Conservation (phyloP, 2,329 filamentous ascomycete species). For the Exophiala sideris region DNA sequence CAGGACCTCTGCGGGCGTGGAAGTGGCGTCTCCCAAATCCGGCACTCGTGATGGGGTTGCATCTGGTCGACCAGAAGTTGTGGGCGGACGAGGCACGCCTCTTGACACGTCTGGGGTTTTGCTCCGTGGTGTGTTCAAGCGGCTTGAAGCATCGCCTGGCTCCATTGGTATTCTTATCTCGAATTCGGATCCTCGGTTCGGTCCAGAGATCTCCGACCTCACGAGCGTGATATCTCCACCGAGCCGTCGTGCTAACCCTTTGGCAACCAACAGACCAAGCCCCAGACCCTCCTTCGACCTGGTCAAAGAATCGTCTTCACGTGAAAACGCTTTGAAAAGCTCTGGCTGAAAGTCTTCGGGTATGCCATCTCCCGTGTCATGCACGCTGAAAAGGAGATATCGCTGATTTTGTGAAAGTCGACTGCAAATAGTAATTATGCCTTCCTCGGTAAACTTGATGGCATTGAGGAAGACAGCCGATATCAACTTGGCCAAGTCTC, state of each 20-base stretch:
- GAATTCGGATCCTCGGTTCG: constrained; percentile 63
- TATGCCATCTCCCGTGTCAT: constrained; percentile 67
- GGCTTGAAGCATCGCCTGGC: constrained; percentile 47
- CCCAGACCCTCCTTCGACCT: constrained; percentile 66
- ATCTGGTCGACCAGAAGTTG: constrained; percentile 1
- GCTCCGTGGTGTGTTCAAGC: constrained; percentile 49
- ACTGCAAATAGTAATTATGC: constrained; percentile 56
- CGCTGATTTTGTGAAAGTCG: constrained; percentile 50
- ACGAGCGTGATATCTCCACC: constrained; percentile 65
- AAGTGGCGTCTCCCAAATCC: not conserved
- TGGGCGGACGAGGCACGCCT: constrained; percentile 3
- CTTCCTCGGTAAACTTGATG: constrained; percentile 67
- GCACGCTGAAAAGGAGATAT: constrained; percentile 59
- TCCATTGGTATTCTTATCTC: constrained; percentile 63
- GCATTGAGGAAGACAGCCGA: constrained; percentile 65
- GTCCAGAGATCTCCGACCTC: constrained; percentile 59
- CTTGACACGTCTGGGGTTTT: constrained; percentile 34
- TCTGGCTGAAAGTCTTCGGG: constrained; percentile 62
- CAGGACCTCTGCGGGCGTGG: not conserved
- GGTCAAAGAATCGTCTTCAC: constrained; percentile 66
- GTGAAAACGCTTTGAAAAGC: constrained; percentile 67
- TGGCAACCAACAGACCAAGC: constrained; percentile 67
- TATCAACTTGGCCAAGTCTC: constrained; percentile 61
- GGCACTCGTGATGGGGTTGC: constrained; percentile 34
- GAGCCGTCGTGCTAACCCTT: constrained; percentile 65